Conservation (phyloP, 202 grass and related monocot genomes). For the Zizania palustris region DNA sequence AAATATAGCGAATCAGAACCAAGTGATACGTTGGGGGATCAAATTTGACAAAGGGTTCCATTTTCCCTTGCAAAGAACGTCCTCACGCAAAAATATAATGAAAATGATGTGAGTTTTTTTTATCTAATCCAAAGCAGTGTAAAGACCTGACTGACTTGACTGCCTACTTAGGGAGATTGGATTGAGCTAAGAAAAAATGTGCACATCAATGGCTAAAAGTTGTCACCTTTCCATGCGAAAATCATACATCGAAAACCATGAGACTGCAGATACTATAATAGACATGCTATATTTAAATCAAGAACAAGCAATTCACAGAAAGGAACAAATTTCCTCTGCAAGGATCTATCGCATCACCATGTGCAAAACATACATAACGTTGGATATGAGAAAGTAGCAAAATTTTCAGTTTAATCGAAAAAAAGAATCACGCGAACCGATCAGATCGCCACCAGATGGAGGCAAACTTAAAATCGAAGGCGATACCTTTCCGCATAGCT, state of each 20-base stretch:
- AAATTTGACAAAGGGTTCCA: constrained; percentile 10
- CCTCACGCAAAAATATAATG: not conserved
- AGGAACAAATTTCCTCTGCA: constrained; percentile 24
- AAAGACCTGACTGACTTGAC: not conserved
- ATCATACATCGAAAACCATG: constrained; percentile 28
- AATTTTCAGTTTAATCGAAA: not conserved
- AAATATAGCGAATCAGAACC: constrained; percentile 33
- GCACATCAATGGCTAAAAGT: constrained; percentile 3
- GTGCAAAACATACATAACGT: not conserved
- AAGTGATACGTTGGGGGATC: not conserved
- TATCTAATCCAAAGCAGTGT: not conserved
- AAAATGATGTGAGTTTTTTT: constrained; percentile 23
- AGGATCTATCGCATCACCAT: constrained; percentile 27
- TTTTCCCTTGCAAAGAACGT: constrained; percentile 5
- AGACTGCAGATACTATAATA: not conserved
- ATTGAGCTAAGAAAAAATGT: constrained; percentile 34
- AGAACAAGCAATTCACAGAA: constrained; percentile 3
- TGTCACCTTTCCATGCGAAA: constrained; percentile 31
- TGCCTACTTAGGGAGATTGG: not conserved
- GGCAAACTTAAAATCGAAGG: not conserved
- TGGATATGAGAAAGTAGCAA: not conserved
- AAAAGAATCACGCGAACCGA: not conserved
- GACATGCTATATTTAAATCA: constrained; percentile 14
- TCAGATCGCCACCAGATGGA: not conserved
- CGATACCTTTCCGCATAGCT: not conserved